These are phyloP conservation scores for Lepidium africanum DNA, from an alignment of 345 rosid genomes.

Conservation along the genomic window DNA sequence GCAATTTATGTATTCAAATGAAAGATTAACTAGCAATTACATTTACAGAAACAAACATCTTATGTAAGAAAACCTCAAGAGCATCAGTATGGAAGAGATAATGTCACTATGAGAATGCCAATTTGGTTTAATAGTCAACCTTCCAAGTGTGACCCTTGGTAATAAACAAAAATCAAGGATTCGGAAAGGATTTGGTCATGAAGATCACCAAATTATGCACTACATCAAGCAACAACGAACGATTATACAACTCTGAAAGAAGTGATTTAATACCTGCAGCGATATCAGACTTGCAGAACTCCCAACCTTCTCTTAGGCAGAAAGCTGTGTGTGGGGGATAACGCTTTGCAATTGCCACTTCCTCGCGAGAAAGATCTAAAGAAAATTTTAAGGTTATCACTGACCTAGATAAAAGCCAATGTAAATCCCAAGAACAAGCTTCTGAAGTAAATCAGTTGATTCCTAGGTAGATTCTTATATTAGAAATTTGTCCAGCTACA, in stretches of 20 bases:
- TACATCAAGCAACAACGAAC: slow-evolving; percentile 11
- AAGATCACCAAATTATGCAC: background rate
- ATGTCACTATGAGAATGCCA: background rate
- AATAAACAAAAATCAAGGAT: slow-evolving; percentile 1
- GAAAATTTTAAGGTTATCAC: slow-evolving; percentile 14
- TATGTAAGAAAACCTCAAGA: background rate
- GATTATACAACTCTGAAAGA: slow-evolving; percentile 1
- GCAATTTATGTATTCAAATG: background rate
- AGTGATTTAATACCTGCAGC: slow-evolving; percentile 61
- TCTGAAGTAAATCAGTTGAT: background rate
- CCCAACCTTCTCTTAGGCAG: slow-evolving; percentile 98
- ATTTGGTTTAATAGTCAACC: background rate
- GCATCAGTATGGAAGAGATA: background rate
- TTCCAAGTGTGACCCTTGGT: background rate
- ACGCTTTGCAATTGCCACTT: slow-evolving; percentile 67
- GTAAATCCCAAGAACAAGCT: background rate
- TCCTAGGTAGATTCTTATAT: background rate
- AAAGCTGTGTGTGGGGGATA: slow-evolving; percentile 77
- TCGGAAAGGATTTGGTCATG: background rate
- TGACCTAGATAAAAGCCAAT: slow-evolving; percentile 3
- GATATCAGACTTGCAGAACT: slow-evolving; percentile 75
- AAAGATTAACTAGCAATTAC: slow-evolving; percentile 1
- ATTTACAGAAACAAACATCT: background rate
- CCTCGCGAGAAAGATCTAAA: slow-evolving; percentile 88
- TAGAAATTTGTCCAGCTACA: background rate